phyloP scores from a whole-genome alignment of 2,329 filamentous ascomycete species.

The Aspergillus sp. region DNA sequence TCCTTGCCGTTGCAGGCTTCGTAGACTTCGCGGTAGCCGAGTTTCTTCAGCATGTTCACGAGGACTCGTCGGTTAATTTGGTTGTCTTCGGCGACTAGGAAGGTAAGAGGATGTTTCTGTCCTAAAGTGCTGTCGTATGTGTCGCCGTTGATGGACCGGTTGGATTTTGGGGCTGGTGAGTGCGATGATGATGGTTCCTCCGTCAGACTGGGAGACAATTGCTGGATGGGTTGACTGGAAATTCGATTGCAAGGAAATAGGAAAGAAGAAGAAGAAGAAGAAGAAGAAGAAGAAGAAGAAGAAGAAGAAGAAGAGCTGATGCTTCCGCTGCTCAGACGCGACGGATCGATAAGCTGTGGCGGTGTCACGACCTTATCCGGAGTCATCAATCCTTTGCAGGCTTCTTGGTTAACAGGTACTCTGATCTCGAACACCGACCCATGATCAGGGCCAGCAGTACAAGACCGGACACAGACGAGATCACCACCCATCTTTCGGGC shows the following conservation, averaged over 20 bases:
- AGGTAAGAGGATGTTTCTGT: constrained; percentile 55
- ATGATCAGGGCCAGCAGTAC: constrained; percentile 52
- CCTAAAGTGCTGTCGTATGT: constrained; percentile 53
- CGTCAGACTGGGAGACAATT: constrained; percentile 22
- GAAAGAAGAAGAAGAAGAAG: constrained; percentile 10
- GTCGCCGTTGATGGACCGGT: constrained; percentile 14
- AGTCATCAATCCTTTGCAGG: constrained; percentile 43
- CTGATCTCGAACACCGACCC: constrained; percentile 65
- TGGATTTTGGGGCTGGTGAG: too few relatives aligned
- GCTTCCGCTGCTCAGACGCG: constrained; percentile 16
- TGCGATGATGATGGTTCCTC: constrained; percentile 18
- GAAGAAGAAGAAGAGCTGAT: constrained; percentile 12
- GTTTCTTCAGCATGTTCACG: constrained; percentile 58
- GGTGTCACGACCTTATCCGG: constrained; percentile 40
- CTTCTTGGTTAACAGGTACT: constrained; percentile 51
- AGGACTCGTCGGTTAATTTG: constrained; percentile 63
- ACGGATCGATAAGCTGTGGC: constrained; percentile 15
- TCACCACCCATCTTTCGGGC: constrained; percentile 64
- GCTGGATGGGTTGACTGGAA: constrained; percentile 21
- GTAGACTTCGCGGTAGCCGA: constrained; percentile 57
- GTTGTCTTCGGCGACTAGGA: constrained; percentile 67
- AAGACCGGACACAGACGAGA: constrained; percentile 56
- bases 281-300: constrained; percentile 10
- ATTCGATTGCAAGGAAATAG: constrained; percentile 18
- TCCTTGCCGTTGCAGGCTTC: constrained; percentile 64